phyloP scores from a whole-genome alignment of 148 eudicot genomes.

The Amaranthus hypochondriacus region DNA sequence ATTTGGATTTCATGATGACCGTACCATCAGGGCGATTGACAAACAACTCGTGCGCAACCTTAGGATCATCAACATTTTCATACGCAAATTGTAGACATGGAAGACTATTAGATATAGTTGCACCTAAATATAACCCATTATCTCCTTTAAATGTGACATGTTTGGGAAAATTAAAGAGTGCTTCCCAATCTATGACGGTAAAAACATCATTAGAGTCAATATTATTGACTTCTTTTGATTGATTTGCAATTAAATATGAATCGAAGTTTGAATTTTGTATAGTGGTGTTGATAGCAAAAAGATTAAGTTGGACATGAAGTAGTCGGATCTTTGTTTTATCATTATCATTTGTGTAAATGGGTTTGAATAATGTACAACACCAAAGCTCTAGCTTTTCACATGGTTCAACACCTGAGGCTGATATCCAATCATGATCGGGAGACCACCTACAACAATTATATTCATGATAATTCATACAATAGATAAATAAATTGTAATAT shows the following conservation, averaged over 20 bases:
- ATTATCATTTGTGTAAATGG: neutral
- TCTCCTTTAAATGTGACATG: constrained; percentile 10
- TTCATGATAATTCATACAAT: no score
- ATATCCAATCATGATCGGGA: constrained; percentile 19
- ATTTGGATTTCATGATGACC: neutral
- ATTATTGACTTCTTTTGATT: neutral
- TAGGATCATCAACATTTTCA: neutral
- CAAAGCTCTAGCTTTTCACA: constrained; percentile 17
- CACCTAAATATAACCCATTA: constrained; percentile 2
- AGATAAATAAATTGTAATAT: no score
- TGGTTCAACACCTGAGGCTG: constrained; percentile 1
- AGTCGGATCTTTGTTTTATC: neutral
- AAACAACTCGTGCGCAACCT: neutral
- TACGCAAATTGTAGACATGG: constrained; percentile 8
- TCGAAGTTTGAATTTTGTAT: constrained; percentile 1
- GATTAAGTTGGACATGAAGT: constrained; percentile 15
- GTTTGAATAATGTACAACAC: constrained; percentile 23
- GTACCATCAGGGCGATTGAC: constrained; percentile 1
- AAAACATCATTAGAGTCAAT: neutral
- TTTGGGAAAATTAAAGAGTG: neutral
- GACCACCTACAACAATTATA: constrained; percentile 15
- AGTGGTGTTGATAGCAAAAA: neutral
- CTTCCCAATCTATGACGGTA: neutral
- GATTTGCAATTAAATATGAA: constrained; percentile 2
- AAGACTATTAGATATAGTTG: neutral